A percentile compares a stretch with the other conserved stretches of the same genome.
These are phyloP conservation scores for Suhomyces terraborum DNA, from an alignment of 1,139 yeast genomes.

Conservation along the genomic window DNA sequence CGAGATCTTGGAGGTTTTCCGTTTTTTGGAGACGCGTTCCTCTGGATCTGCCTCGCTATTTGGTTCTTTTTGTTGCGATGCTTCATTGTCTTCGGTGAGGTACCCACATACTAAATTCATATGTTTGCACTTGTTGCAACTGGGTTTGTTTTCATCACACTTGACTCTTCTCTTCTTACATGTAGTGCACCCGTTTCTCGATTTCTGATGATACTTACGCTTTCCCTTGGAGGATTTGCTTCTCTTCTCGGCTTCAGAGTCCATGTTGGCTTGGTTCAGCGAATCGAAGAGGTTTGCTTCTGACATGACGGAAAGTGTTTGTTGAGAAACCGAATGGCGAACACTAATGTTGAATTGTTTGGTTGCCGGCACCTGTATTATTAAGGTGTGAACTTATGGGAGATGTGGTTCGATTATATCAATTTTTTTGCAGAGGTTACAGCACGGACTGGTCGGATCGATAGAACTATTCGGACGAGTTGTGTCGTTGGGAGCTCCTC, in stretches of 20 bases:
- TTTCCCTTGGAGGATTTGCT: conserved; percentile 41
- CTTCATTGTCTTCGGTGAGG: conserved; percentile 24
- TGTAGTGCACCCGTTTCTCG: conserved; percentile 84
- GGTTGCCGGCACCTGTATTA: background rate
- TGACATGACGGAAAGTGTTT: conserved; percentile 13
- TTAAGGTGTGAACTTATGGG: background rate
- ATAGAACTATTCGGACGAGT: background rate
- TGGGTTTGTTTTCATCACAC: conserved; percentile 86
- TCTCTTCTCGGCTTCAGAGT: conserved; percentile 4
- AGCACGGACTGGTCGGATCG: too few relatives aligned
- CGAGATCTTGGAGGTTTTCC: conserved; percentile 7
- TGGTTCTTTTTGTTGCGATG: conserved; percentile 9
- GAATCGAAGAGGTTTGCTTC: background rate
- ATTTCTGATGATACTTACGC: conserved; percentile 81
- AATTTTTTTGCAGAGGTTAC: background rate
- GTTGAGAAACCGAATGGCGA: conserved; percentile 11
- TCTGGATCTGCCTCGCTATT: conserved; percentile 6
- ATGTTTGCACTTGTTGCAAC: conserved; percentile 74
- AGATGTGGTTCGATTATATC: conserved; percentile 1
- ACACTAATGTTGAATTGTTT: conserved; percentile 11
- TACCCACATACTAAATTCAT: conserved; percentile 78
- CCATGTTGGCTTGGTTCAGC: conserved; percentile 2
- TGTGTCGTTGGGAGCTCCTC: background rate
- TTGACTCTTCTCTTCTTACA: conserved; percentile 88
- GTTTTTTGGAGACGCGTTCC: conserved; percentile 12